A percentile compares a stretch with the other conserved stretches of the same genome.
Conservation (phyloP, 2,329 filamentous ascomycete genomes). For the Exophiala aquamarina region DNA sequence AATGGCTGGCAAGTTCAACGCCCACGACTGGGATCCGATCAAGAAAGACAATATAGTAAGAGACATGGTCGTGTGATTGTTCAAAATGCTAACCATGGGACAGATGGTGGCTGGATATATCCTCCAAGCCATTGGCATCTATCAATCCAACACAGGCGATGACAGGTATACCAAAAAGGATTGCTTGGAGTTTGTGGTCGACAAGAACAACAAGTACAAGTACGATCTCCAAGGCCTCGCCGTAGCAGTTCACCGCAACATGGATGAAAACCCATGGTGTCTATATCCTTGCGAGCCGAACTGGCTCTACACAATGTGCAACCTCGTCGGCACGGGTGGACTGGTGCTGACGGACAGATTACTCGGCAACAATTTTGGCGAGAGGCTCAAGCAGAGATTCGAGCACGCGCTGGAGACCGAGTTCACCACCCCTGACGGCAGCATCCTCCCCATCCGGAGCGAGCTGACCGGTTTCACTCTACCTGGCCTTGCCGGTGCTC, state of each 20-base stretch:
- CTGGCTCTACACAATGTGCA: constrained; percentile 22
- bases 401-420: constrained; percentile 17
- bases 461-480: constrained; percentile 22
- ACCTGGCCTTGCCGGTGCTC: constrained; percentile 17
- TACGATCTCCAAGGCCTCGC: constrained; percentile 14
- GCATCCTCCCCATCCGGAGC: constrained; percentile 19
- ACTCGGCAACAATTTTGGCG: constrained; percentile 12
- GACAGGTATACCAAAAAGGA: constrained; percentile 12
- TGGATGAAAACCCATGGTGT: constrained; percentile 16
- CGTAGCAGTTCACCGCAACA: constrained; percentile 18
- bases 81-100: too few relatives aligned
- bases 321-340: constrained; percentile 17
- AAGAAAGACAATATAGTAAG: constrained; percentile 18
- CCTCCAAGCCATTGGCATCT: constrained; percentile 17
- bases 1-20: constrained; percentile 20
- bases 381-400: constrained; percentile 11
- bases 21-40: constrained; percentile 19
- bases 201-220: constrained; percentile 12
- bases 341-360: constrained; percentile 12
- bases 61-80: too few relatives aligned
- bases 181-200: constrained; percentile 16
- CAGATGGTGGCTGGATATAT: constrained; percentile 21
- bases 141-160: constrained; percentile 18
- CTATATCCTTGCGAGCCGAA: constrained; percentile 22
- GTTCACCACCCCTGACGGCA: constrained; percentile 18